Evolutionary conservation across 495 filamentous ascomycete species (phyloP).

Genomic region (Astrocystis sublimbata): DNA sequence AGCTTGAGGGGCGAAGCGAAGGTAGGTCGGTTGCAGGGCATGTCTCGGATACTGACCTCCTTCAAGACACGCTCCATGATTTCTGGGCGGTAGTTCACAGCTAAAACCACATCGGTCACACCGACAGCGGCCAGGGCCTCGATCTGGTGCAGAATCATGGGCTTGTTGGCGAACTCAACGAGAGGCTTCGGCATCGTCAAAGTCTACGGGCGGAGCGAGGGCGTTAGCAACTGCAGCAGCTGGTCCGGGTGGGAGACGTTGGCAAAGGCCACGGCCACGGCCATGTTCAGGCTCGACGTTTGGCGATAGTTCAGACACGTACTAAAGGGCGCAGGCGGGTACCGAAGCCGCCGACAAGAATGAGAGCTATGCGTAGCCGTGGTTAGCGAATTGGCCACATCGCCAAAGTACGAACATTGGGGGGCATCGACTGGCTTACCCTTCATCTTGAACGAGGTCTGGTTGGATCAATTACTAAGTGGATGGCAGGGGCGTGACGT

Average conservation of each 20-base stretch:
- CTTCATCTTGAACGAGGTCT: conserved; percentile 42
- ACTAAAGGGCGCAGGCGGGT: conserved; percentile 97
- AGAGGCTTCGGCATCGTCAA: conserved; percentile 96
- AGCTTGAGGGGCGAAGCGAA: conserved; percentile 13
- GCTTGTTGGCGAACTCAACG: conserved; percentile 97
- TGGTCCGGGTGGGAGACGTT: too few relatives aligned
- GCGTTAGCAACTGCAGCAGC: conserved; percentile 28
- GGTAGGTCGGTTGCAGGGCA: conserved; percentile 9
- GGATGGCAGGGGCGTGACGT: conserved; percentile 2
- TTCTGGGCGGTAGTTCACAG: conserved; percentile 98
- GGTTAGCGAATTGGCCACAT: conserved; percentile 31
- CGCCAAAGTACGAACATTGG: not conserved
- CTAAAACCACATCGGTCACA: conserved; percentile 96
- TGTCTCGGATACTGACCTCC: conserved; percentile 44
- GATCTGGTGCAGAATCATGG: conserved; percentile 98
- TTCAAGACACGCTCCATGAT: conserved; percentile 73
- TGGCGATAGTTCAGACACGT: conserved; percentile 45
- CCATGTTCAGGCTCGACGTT: not conserved
- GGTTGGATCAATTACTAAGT: not conserved
- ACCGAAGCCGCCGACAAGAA: conserved; percentile 99
- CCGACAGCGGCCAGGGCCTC: conserved; percentile 92
- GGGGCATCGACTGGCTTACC: conserved; percentile 30
- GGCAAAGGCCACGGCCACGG: not conserved
- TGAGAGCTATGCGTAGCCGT: conserved; percentile 70
- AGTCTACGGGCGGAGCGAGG: conserved; percentile 58